Conservation (phyloP, 2,329 filamentous ascomycete genomes). For the Colletotrichum camelliae region DNA sequence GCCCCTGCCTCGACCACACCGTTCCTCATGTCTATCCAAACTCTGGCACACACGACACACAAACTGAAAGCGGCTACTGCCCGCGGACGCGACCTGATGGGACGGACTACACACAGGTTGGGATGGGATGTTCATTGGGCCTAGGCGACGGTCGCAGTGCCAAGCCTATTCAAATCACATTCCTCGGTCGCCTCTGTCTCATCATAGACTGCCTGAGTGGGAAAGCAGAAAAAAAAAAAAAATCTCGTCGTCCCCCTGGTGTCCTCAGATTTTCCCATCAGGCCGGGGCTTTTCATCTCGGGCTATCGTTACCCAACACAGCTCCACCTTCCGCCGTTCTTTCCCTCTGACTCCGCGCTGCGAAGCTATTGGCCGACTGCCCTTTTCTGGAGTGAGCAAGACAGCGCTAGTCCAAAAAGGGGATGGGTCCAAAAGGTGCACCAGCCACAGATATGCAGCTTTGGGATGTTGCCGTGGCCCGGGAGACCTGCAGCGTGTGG, state of each 20-base stretch:
- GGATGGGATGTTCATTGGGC: background rate
- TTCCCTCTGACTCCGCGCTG: background rate
- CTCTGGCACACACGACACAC: background rate
- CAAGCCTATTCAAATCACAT: conserved; percentile 5
- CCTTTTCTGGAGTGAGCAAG: background rate
- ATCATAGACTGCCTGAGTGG: background rate
- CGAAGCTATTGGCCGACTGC: background rate
- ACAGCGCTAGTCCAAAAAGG: background rate
- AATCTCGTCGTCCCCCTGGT: background rate
- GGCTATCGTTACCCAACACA: conserved; percentile 11
- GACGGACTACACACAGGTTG: background rate
- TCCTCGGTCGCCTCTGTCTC: conserved; percentile 9
- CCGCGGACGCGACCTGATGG: background rate
- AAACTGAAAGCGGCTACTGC: background rate
- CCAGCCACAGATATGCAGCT: conserved; percentile 15
- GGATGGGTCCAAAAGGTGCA: background rate
- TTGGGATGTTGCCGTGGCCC: conserved; percentile 6
- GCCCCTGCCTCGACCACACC: background rate
- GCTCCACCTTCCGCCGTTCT: conserved; percentile 4
- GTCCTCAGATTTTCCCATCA: background rate
- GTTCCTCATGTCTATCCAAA: background rate
- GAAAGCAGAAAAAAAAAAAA: background rate
- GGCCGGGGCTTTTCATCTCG: conserved; percentile 1
- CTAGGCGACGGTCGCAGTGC: background rate
- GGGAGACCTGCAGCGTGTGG: conserved; percentile 13